Evolutionary conservation across 805 yeast species (phyloP).

Genomic region (Wickerhamomyces strasburgensis): DNA sequence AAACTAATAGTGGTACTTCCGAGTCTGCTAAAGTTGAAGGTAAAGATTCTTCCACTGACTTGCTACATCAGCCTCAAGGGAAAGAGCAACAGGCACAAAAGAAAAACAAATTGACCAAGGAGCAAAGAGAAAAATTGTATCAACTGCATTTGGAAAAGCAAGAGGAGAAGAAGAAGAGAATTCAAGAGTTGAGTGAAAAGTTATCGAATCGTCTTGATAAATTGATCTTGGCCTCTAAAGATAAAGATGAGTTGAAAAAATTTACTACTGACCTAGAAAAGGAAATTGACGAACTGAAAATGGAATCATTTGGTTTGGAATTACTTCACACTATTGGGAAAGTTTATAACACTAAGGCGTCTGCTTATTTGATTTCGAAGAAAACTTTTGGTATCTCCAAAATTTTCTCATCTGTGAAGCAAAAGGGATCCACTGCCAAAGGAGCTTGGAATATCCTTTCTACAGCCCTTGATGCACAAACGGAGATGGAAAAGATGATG

Average conservation of each 20-base stretch:
- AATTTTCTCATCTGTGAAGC: slow-evolving; percentile 72
- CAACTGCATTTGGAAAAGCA: slow-evolving; percentile 52
- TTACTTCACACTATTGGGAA: slow-evolving; percentile 78
- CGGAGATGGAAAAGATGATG: slow-evolving; percentile 66
- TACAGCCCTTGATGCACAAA: slow-evolving; percentile 85
- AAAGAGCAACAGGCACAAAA: slow-evolving; percentile 10
- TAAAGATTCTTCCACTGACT: slow-evolving; percentile 6
- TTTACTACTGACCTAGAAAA: slow-evolving; percentile 47
- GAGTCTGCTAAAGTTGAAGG: neutral
- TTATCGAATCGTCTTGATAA: slow-evolving; percentile 43
- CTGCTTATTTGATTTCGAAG: slow-evolving; percentile 66
- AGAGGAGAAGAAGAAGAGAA: slow-evolving; percentile 43
- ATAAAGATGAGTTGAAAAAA: slow-evolving; percentile 41
- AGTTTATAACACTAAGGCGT: slow-evolving; percentile 70
- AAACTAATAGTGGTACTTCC: neutral
- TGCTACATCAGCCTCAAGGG: slow-evolving; percentile 5
- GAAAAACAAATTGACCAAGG: slow-evolving; percentile 26
- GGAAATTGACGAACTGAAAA: slow-evolving; percentile 77
- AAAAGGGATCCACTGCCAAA: slow-evolving; percentile 77
- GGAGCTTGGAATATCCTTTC: slow-evolving; percentile 79
- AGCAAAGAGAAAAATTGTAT: slow-evolving; percentile 45
- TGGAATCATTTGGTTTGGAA: slow-evolving; percentile 94
- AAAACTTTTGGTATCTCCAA: slow-evolving; percentile 86
- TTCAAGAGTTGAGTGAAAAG: slow-evolving; percentile 44
- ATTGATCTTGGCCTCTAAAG: slow-evolving; percentile 40